Evolutionary conservation across 305 asterid species (phyloP), one percentile per base, ranked within the genome.

Genomic region (Fraxinus angustifolia): DNA sequence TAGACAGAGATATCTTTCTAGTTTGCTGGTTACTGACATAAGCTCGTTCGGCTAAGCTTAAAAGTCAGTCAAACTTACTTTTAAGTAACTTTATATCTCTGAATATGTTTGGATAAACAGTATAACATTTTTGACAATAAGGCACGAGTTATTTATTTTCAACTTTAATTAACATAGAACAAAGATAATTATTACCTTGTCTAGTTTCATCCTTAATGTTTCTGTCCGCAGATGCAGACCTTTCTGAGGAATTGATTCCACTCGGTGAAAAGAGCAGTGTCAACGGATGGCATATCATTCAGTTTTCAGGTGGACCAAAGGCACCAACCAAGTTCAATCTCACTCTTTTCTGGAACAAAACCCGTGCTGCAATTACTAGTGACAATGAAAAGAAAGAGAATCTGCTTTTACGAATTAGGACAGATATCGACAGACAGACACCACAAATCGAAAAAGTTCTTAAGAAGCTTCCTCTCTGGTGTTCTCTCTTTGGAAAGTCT

Each of bases 271-370:
- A 93, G 90, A 88, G 84, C 72, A 77, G 89, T 6, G 84, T 68
- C 11, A 92, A 94, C 4, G 98, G 98, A 83, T 96, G 98, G 99
- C 99, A 96, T 77, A 87, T 81, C 21, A 92, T 96, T 80, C 98
- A 94, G 83, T 96, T 92, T 83, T 88, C 98, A 0, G 98, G 99
- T 38, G 99, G 99, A 79, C 89, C 81, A 85, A 90, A 90, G 65
- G 80, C 98, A 0, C 95, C 97, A 0, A 93, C 93, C 80, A 90
- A 89, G 89, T 96, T 94, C 73, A 83, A 42, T 35, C 90, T 96
- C 85, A 79, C 86, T 8, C 87, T 96, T 50, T 87, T 87, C 86
- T 91, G 98, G 98, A 81, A n/a, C 10, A 74, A 76, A 62, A 84
- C 87, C 72, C 71, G 68, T 19, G 38, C 90, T 35, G 65, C 23